Percentiles rank a stretch among this genome's conserved stretches.
Evolutionary conservation across 2,329 filamentous ascomycete genomes (phyloP).

Genomic region (Paramyrothecium sp.): DNA sequence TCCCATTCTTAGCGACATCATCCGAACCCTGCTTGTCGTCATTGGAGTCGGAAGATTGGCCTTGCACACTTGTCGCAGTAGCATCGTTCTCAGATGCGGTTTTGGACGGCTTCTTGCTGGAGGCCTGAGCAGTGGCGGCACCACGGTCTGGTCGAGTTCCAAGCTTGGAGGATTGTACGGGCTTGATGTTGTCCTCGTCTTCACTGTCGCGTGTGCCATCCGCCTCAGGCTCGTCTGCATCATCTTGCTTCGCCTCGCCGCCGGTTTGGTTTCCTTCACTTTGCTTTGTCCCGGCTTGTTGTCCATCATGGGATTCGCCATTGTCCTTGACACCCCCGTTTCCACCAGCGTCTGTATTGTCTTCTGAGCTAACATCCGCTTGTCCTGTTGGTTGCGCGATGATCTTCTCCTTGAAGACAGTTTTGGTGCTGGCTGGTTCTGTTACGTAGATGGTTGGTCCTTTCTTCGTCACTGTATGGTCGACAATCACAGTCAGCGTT

Average conservation of each 20-base stretch:
- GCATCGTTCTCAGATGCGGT: neutral
- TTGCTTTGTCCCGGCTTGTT: neutral
- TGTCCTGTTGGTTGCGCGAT: too few relatives aligned
- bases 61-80: neutral
- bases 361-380: conserved; percentile 14
- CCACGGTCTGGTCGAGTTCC: neutral
- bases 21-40: too few relatives aligned
- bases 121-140: neutral
- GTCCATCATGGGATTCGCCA: neutral
- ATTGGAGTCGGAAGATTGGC: too few relatives aligned
- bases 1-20: too few relatives aligned
- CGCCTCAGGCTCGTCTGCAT: too few relatives aligned
- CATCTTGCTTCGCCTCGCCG: too few relatives aligned
- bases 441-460: conserved; percentile 21
- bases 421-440: conserved; percentile 13
- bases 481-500: conserved; percentile 23
- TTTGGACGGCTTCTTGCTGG: neutral
- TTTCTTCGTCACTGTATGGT: conserved; percentile 16
- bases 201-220: neutral
- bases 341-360: conserved; percentile 5
- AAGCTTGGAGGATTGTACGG: neutral
- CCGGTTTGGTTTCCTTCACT: neutral
- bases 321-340: neutral
- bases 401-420: too few relatives aligned
- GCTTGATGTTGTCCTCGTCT: neutral